Conservation (phyloP, 192 early-diverging fungal genomes). For the Coemansia sp. region DNA sequence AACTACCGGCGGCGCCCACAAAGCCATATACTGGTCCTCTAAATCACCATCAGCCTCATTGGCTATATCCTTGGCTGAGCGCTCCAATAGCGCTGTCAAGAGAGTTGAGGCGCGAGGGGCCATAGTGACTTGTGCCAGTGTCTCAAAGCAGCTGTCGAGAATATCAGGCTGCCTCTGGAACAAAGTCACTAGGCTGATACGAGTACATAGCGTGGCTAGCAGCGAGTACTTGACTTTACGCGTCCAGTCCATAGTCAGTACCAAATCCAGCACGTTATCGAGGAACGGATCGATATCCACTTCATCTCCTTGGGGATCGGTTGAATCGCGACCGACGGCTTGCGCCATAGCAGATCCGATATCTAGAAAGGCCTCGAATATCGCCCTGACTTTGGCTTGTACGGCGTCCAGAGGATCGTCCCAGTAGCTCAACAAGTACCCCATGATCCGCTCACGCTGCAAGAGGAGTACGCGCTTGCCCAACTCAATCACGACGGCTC, state of each 20-base stretch:
- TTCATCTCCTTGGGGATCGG: not conserved
- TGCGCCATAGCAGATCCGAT: slow-evolving; percentile 57
- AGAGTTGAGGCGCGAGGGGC: slow-evolving; percentile 55
- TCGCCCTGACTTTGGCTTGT: slow-evolving; percentile 69
- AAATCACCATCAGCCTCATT: not conserved
- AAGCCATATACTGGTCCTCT: slow-evolving; percentile 25
- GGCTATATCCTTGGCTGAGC: slow-evolving; percentile 14
- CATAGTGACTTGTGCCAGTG: slow-evolving; percentile 61
- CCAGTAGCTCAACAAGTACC: slow-evolving; percentile 79
- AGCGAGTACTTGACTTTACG: slow-evolving; percentile 84
- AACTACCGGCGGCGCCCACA: slow-evolving; percentile 34
- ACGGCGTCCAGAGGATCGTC: slow-evolving; percentile 85
- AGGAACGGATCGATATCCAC: slow-evolving; percentile 52
- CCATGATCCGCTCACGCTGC: slow-evolving; percentile 63
- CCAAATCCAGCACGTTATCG: slow-evolving; percentile 61
- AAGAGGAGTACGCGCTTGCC: slow-evolving; percentile 49
- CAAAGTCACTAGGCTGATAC: slow-evolving; percentile 55
- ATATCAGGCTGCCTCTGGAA: slow-evolving; percentile 63
- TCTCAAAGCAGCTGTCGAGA: slow-evolving; percentile 62
- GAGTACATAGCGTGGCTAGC: slow-evolving; percentile 59
- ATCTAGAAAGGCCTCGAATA: slow-evolving; percentile 72
- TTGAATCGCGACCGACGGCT: slow-evolving; percentile 15
- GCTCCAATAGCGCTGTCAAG: slow-evolving; percentile 49
- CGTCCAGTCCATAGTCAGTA: slow-evolving; percentile 78
- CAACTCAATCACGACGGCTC: slow-evolving; percentile 30